These are phyloP conservation scores for Backusella macrospora DNA, from an alignment of 192 early-diverging fungal species.

Conservation along the genomic window DNA sequence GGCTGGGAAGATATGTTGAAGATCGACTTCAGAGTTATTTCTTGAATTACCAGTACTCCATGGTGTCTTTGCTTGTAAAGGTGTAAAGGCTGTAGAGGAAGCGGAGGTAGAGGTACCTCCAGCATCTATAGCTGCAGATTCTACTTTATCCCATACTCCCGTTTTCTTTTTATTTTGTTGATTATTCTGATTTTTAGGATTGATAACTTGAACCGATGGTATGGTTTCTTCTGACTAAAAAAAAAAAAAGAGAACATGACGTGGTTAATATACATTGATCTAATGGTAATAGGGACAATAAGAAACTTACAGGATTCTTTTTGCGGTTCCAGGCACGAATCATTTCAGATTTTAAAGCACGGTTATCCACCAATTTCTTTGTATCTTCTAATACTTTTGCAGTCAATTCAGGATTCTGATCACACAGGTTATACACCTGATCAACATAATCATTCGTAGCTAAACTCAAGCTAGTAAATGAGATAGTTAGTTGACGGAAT, in stretches of 20 bases:
- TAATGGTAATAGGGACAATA: not conserved
- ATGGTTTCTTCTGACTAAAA: constrained; percentile 44
- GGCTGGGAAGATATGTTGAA: constrained; percentile 36
- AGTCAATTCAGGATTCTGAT: constrained; percentile 41
- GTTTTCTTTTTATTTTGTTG: constrained; percentile 39
- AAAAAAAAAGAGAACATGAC: constrained; percentile 15
- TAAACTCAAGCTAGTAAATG: constrained; percentile 45
- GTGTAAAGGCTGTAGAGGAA: constrained; percentile 2
- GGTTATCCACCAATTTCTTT: constrained; percentile 51
- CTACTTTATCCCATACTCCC: constrained; percentile 55
- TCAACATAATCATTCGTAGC: constrained; percentile 45
- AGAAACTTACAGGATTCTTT: constrained; percentile 53
- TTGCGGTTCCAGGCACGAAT: constrained; percentile 66
- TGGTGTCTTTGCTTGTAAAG: constrained; percentile 30
- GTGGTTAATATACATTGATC: not conserved
- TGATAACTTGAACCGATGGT: constrained; percentile 73
- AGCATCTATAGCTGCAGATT: constrained; percentile 42
- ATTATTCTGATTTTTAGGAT: constrained; percentile 46
- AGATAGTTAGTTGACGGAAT: constrained; percentile 49
- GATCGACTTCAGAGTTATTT: not conserved
- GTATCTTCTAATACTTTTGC: constrained; percentile 54
- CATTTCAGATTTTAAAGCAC: constrained; percentile 56
- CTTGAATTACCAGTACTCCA: constrained; percentile 35
- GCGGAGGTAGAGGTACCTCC: constrained; percentile 33
- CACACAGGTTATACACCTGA: constrained; percentile 45